Evolutionary conservation across 768 basidiomycete species (phyloP), one percentile per base, ranked within the genome.

Genomic region (Suillus luteus): DNA sequence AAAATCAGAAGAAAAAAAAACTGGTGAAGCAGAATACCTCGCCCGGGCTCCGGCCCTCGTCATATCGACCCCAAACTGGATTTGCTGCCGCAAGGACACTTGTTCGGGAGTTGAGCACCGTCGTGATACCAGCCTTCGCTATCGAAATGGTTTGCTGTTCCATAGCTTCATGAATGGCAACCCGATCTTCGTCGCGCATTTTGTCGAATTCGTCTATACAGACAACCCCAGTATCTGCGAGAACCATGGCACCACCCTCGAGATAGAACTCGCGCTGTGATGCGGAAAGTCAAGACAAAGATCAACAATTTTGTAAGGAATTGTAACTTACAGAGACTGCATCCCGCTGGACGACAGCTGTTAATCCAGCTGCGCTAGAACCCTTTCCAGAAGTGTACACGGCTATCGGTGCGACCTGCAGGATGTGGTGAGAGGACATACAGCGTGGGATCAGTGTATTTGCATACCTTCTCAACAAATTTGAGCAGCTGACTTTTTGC

Each of bases 201-300:
- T 99, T 99, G 79, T 99, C 97, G 70, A 99, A 99, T 75, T 99
- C 97, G 70, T 99, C 97, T 72, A 99, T 99, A 72, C 97, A 99
- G 44, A 99, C 97, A 15, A 99, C 96, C 35, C 97, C 97, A 14
- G 93, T 93, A 73, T 99, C 97, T 1, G 97, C 97, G 43, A 99
- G 86, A 7, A 99, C 97, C 97, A 99, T 99, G 1, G 97, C 97
- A 27, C 97, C 97, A 9, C 97, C 97, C 81, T 99, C 97, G 7
- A 99, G 85, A 77, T 97, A 99, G 77, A 99, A 99, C 75, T 99
- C 97, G 52, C 97, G 87, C 95, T 98, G 66, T 31, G 65, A 14
- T 61, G 41, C 63, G 37, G 27, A 8, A 43, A 46, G 37, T 27
- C 64, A 19, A 72, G 64, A 33, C 35, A 61, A 31, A 37, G 58